Evolutionary conservation across 2,329 filamentous ascomycete species (phyloP).

Genomic region (Colletotrichum gloeosporioides): DNA sequence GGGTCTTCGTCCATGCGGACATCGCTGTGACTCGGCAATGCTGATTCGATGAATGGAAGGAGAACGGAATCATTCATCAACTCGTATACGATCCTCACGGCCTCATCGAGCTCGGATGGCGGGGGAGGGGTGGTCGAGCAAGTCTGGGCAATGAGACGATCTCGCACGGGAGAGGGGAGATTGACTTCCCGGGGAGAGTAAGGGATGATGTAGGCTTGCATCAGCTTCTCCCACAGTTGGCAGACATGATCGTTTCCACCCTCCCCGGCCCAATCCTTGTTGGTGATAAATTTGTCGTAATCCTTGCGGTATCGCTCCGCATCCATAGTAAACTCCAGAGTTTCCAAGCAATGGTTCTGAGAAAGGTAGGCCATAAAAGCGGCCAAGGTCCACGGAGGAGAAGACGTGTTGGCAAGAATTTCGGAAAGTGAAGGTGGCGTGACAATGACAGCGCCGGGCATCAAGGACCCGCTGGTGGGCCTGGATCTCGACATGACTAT

Average conservation of each 20-base stretch:
- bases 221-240: constrained; percentile 84
- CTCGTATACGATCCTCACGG: constrained; percentile 89
- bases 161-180: constrained; percentile 83
- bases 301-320: constrained; percentile 80
- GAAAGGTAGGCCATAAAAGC: constrained; percentile 97
- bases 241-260: constrained; percentile 69
- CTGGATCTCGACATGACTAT: constrained; percentile 54
- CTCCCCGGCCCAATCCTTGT: constrained; percentile 46
- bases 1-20: constrained; percentile 38
- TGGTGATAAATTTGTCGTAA: constrained; percentile 48
- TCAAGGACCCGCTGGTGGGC: constrained; percentile 53
- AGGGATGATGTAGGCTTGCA: constrained; percentile 88
- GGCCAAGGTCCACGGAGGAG: constrained; percentile 86
- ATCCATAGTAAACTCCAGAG: constrained; percentile 95
- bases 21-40: constrained; percentile 44
- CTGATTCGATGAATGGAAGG: constrained; percentile 84
- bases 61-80: constrained; percentile 97
- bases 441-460: constrained; percentile 44
- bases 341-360: constrained; percentile 96
- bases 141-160: constrained; percentile 74
- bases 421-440: constrained; percentile 77
- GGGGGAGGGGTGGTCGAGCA: constrained; percentile 66
- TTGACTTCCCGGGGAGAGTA: constrained; percentile 90
- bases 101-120: constrained; percentile 79
- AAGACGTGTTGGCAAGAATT: constrained; percentile 84